phyloP scores from a whole-genome alignment of 805 yeast genomes.

The Lachancea meyersii region DNA sequence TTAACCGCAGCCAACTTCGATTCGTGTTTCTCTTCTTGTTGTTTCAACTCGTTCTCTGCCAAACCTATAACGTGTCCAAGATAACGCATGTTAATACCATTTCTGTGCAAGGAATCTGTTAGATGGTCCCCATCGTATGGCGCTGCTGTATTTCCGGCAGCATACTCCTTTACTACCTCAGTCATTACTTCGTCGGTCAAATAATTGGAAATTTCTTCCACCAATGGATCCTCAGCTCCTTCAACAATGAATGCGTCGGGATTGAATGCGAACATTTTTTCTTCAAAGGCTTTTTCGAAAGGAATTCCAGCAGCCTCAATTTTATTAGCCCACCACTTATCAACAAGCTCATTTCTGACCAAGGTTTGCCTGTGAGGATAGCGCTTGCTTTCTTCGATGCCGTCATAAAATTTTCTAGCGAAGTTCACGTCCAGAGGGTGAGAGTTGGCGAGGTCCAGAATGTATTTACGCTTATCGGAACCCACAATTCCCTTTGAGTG shows the following conservation, averaged over 20 bases:
- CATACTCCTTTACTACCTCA: constrained; percentile 45
- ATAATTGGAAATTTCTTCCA: constrained; percentile 62
- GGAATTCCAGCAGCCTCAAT: constrained; percentile 36
- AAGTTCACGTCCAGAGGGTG: constrained; percentile 82
- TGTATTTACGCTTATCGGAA: constrained; percentile 74
- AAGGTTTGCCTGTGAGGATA: constrained; percentile 81
- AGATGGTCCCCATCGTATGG: constrained; percentile 84
- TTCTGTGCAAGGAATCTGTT: constrained; percentile 58
- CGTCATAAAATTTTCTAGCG: constrained; percentile 49
- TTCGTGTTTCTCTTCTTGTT: constrained; percentile 21
- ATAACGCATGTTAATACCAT: constrained; percentile 86
- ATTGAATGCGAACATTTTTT: constrained; percentile 52
- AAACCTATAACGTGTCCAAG: constrained; percentile 48
- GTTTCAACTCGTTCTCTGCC: constrained; percentile 25
- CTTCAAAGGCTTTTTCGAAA: constrained; percentile 35
- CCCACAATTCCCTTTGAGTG: constrained; percentile 85
- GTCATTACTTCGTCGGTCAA: constrained; percentile 56
- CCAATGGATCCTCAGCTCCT: constrained; percentile 39
- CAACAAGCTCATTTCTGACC: constrained; percentile 82
- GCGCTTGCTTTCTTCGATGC: constrained; percentile 36
- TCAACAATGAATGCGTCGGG: constrained; percentile 66
- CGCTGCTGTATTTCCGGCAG: constrained; percentile 40
- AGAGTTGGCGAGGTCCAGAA: constrained; percentile 76
- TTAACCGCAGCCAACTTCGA: constrained; percentile 23
- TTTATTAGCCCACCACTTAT: constrained; percentile 78